phyloP scores from a whole-genome alignment of 495 filamentous ascomycete species.

The Melanomma pulvis-pyrius region DNA sequence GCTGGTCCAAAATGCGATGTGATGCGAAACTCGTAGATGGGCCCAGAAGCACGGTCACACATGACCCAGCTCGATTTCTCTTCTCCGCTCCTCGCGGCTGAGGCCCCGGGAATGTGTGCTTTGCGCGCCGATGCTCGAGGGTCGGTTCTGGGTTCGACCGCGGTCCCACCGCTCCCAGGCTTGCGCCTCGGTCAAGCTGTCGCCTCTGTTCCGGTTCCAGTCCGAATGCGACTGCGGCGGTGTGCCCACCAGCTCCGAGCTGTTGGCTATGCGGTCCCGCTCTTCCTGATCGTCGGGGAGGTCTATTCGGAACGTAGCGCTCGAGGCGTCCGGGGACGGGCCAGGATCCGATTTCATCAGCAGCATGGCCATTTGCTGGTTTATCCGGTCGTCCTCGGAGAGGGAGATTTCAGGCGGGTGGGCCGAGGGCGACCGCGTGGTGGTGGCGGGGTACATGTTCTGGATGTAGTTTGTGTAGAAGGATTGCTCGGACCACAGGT shows the following conservation, averaged over 20 bases:
- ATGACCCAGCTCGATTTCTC: slow-evolving; percentile 43
- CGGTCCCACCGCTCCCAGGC: slow-evolving; percentile 36
- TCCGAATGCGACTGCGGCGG: slow-evolving; percentile 14
- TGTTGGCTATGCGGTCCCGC: slow-evolving; percentile 25
- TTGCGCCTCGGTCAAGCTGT: slow-evolving; percentile 24
- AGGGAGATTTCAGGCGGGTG: slow-evolving; percentile 12
- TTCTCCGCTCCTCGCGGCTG: slow-evolving; percentile 41
- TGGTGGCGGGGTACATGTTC: slow-evolving; percentile 37
- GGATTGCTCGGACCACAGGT: slow-evolving; percentile 30
- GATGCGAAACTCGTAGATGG: background rate
- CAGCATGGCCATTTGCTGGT: slow-evolving; percentile 46
- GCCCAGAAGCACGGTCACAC: background rate
- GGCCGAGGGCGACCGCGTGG: slow-evolving; percentile 20
- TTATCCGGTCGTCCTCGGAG: slow-evolving; percentile 46
- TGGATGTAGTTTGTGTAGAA: slow-evolving; percentile 43
- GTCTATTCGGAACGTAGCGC: slow-evolving; percentile 40
- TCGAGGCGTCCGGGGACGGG: slow-evolving; percentile 31
- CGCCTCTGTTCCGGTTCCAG: slow-evolving; percentile 18
- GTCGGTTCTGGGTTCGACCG: slow-evolving; percentile 31
- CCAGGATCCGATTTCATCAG: slow-evolving; percentile 35
- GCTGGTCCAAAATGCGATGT: background rate
- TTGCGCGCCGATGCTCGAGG: slow-evolving; percentile 8
- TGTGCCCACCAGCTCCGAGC: slow-evolving; percentile 26
- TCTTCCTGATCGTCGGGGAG: slow-evolving; percentile 37
- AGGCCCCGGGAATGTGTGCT: slow-evolving; percentile 29